Percentiles rank a stretch among this genome's conserved stretches.
phyloP scores from a whole-genome alignment of 1,284 basidiomycete species.

The Sporisorium scitamineum region DNA sequence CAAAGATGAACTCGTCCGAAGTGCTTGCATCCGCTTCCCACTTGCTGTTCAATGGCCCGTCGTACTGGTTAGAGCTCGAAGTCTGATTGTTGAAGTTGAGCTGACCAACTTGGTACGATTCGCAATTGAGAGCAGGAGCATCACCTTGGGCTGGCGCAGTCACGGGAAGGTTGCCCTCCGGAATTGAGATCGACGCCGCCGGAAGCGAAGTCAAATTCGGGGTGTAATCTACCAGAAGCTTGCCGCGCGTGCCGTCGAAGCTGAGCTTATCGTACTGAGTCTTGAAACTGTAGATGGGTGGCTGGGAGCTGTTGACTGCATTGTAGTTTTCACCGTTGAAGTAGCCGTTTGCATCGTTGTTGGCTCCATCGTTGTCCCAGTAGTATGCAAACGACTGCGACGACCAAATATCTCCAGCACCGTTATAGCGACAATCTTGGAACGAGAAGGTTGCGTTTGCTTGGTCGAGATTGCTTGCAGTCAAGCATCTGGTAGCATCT shows the following conservation, averaged over 20 bases:
- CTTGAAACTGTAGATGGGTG: constrained; percentile 14
- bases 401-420: constrained; percentile 15
- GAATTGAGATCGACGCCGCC: neutral
- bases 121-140: constrained; percentile 15
- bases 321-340: constrained; percentile 26
- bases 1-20: constrained; percentile 25
- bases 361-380: neutral
- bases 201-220: constrained; percentile 19
- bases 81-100: constrained; percentile 29
- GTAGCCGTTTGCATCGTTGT: neutral
- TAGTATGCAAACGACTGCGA: constrained; percentile 35
- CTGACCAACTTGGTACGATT: constrained; percentile 1
- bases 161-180: neutral
- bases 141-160: constrained; percentile 5
- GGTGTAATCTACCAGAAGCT: constrained; percentile 26
- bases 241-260: constrained; percentile 13
- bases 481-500: constrained; percentile 24
- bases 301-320: constrained; percentile 6
- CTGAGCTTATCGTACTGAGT: constrained; percentile 1
- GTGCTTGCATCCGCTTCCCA: constrained; percentile 20
- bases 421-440: constrained; percentile 26
- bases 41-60: constrained; percentile 19
- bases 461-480: constrained; percentile 24
- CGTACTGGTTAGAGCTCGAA: constrained; percentile 18
- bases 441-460: constrained; percentile 16